phyloP scores from a whole-genome alignment of 257 asterid species.

The Solanum rostratum region DNA sequence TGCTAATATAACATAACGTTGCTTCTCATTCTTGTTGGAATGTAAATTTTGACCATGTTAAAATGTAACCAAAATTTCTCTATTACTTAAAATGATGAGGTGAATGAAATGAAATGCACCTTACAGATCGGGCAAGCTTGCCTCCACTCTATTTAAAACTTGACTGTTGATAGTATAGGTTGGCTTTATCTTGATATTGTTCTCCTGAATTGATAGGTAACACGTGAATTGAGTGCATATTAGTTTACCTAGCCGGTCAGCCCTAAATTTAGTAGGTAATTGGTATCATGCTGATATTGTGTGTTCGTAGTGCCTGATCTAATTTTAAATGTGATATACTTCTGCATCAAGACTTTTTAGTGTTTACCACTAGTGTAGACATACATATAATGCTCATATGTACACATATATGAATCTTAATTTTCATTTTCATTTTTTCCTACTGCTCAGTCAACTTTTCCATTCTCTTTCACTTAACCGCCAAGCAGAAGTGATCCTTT shows the following conservation, averaged over 20 bases:
- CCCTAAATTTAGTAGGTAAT: not conserved
- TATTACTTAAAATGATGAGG: not conserved
- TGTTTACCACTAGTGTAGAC: not conserved
- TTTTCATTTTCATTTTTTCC: not conserved
- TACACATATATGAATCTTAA: not conserved
- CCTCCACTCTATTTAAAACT: not conserved
- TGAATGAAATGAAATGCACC: not conserved
- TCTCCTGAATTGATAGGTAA: not conserved
- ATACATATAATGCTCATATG: not conserved
- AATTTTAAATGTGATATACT: not conserved
- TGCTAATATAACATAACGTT: not conserved
- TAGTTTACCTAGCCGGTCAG: not conserved
- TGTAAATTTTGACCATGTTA: not conserved
- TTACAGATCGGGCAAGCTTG: not conserved
- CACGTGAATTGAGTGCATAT: not conserved
- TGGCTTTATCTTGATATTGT: not conserved
- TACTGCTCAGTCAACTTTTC: not conserved
- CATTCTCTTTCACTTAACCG: not conserved
- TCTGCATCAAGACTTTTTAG: not conserved
- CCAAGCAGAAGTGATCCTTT: not conserved
- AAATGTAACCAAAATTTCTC: not conserved
- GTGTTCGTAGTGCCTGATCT: not conserved
- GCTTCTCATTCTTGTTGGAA: not conserved
- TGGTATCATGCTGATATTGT: not conserved
- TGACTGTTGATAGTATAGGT: not conserved